phyloP scores from a whole-genome alignment of 1,284 basidiomycete genomes.

The Apiotrichum veenhuisii region DNA sequence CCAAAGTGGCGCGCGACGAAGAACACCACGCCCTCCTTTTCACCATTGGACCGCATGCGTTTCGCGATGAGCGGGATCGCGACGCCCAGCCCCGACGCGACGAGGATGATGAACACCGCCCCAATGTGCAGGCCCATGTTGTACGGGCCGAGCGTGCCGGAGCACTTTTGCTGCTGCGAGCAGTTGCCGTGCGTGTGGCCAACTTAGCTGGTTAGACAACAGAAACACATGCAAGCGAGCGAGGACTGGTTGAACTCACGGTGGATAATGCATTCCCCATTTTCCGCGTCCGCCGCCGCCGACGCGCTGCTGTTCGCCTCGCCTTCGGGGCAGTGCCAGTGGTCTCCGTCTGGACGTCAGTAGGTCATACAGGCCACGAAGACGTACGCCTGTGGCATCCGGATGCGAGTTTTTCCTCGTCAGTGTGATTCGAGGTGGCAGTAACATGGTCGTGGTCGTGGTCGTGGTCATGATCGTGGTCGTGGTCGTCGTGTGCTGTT shows the following conservation, averaged over 20 bases:
- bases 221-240: neutral
- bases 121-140: conserved; percentile 50
- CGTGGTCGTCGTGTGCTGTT: conserved; percentile 14
- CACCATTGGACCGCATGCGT: conserved; percentile 16
- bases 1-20: conserved; percentile 47
- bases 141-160: conserved; percentile 42
- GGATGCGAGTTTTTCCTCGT: neutral
- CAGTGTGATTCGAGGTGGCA: neutral
- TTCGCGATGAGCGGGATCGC: conserved; percentile 39
- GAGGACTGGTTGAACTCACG: too few relatives aligned
- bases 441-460: neutral
- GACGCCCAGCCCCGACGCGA: conserved; percentile 45
- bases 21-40: conserved; percentile 37
- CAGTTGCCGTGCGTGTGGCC: conserved; percentile 48
- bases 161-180: conserved; percentile 40
- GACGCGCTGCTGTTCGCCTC: neutral
- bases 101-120: conserved; percentile 50
- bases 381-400: neutral
- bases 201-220: neutral
- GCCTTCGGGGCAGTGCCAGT: conserved; percentile 31
- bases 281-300: conserved; percentile 12
- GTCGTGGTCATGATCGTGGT: conserved; percentile 1
- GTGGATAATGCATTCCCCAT: conserved; percentile 38
- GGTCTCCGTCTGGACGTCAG: conserved; percentile 1
- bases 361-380: too few relatives aligned